Base-by-base conservation (phyloP, 495 filamentous ascomycete species). In the Penicillium malachiteum region DNA sequence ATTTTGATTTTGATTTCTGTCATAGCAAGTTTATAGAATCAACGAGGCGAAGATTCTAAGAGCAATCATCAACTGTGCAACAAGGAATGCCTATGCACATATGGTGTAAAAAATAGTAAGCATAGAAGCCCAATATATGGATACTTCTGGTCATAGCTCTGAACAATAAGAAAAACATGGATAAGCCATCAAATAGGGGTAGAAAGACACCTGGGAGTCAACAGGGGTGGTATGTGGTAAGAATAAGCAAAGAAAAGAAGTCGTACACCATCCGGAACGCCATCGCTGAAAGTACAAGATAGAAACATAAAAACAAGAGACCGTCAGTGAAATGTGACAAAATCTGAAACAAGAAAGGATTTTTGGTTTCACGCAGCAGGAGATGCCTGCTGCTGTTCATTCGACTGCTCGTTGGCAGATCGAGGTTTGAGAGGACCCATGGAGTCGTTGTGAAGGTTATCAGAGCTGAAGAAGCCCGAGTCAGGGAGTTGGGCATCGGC, bases 401-500 rank as follows among this genome's bases (percentile, higher is more conserved):
- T 33, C 10, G 54, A 12, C 7, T 57, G 26, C 42, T 56, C 57
- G 16, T 54, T 53, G 14, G 48, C 48, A 55, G 63, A 58, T 50
- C 70, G 61, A 44, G 54, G 18, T 26, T 71, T 71, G 11, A 58
- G 56, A 5, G 58, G 50, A 43, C 48, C 50, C 37, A 64, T 52
- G n/a, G 56, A 33, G 18, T 76, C 70, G 11, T 47, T 51, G 26
- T 66, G 57, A 26, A 72, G 55, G 38, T 67, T 57, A 46, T 76
- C 73, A 31, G 73, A 76, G 40, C 73, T 68, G 59, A 75, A 75
- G 48, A 76, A 74, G 21, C 72, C 69, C 8, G 73, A 75, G 54
- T 76, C 73, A 21, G 73, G 66, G 32, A 67, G 42, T 17, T 54
- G 58, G 26, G 65, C 33, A 37, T 65, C 61, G 5, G 53, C 58